These are phyloP conservation scores for Cnidoscolus chayamansa DNA, from an alignment of 441 rosid species.

Conservation along the genomic window DNA sequence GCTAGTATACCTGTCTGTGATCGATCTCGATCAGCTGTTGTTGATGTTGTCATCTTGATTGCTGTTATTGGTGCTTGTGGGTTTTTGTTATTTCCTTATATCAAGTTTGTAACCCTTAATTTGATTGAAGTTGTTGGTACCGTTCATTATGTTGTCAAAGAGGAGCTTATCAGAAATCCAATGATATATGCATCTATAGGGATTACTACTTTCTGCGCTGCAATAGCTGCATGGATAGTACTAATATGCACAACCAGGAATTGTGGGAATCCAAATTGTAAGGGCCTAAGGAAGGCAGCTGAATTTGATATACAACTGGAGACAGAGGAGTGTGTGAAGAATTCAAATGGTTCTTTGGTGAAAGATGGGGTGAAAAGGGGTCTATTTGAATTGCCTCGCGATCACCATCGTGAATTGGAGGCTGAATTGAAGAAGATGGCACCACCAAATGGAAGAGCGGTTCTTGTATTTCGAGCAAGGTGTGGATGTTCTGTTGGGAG, in stretches of 20 bases:
- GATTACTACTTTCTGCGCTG: constrained; percentile 57
- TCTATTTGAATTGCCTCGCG: constrained; percentile 62
- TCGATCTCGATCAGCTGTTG: constrained; percentile 63
- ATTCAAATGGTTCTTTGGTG: constrained; percentile 32
- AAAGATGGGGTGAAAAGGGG: constrained; percentile 54
- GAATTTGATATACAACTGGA: constrained; percentile 91
- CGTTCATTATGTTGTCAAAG: constrained; percentile 44
- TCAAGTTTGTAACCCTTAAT: constrained; percentile 39
- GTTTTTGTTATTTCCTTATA: constrained; percentile 67
- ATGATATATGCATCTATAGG: constrained; percentile 66
- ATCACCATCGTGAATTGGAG: constrained; percentile 73
- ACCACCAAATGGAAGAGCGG: constrained; percentile 81
- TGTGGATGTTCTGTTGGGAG: constrained; percentile 90
- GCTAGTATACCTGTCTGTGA: constrained; percentile 48
- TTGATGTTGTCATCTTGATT: constrained; percentile 65
- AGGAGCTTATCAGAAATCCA: constrained; percentile 60
- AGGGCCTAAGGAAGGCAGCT: constrained; percentile 72
- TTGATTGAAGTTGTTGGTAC: constrained; percentile 41
- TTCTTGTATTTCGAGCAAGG: constrained; percentile 71
- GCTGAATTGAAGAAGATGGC: constrained; percentile 92
- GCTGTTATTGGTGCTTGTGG: constrained; percentile 74
- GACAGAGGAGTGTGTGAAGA: constrained; percentile 82
- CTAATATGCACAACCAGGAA: constrained; percentile 53
- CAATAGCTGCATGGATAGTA: constrained; percentile 56
- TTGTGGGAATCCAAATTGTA: constrained; percentile 81